phyloP scores from a whole-genome alignment of 345 rosid species.

The Citrus sp. region DNA sequence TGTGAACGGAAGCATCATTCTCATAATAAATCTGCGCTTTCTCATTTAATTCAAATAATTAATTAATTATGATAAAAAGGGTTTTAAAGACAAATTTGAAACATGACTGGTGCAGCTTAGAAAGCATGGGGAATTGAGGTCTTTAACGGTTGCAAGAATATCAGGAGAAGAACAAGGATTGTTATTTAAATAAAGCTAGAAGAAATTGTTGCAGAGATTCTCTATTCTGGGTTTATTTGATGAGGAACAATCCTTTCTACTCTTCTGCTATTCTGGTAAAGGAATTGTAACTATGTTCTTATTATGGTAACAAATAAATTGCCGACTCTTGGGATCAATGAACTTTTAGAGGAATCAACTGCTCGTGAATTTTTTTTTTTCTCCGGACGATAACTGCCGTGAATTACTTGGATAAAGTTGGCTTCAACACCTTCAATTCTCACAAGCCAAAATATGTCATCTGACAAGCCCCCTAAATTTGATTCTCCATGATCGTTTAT shows the following conservation, averaged over 20 bases:
- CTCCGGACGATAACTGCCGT: background rate
- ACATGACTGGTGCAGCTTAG: background rate
- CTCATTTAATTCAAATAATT: constrained; percentile 9
- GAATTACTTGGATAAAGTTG: background rate
- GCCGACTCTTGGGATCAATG: background rate
- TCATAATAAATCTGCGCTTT: constrained; percentile 38
- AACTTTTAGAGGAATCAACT: background rate
- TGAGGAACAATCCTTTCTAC: background rate
- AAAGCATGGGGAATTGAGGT: background rate
- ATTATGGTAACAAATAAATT: background rate
- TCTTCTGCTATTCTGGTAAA: background rate
- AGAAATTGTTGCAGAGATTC: background rate
- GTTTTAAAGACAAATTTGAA: background rate
- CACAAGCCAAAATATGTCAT: background rate
- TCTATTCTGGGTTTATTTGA: background rate
- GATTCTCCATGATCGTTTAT: too few species aligned
- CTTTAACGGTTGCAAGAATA: background rate
- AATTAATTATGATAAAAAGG: background rate
- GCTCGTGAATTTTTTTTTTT: background rate
- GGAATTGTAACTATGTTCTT: background rate
- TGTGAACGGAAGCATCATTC: constrained; percentile 31
- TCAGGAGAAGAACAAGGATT: background rate
- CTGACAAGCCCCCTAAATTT: too few species aligned
- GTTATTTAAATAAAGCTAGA: background rate
- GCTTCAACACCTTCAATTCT: background rate